A percentile compares a stretch with the other conserved stretches of the same genome.
These are phyloP conservation scores for Aspergillus ruber DNA, from an alignment of 2,329 filamentous ascomycete genomes.

Conservation along the genomic window DNA sequence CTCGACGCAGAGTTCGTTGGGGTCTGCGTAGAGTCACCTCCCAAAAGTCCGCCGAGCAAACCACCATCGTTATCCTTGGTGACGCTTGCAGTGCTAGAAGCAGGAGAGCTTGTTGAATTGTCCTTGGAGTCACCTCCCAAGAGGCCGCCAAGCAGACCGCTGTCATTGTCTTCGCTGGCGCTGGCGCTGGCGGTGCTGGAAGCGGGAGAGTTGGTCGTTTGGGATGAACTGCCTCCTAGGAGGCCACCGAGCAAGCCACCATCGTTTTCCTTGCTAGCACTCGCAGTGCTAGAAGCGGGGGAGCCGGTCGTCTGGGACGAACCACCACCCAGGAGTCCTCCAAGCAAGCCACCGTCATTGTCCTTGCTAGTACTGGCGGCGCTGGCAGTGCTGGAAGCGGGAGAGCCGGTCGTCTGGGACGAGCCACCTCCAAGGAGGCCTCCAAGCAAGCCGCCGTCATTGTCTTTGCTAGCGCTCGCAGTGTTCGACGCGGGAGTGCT, in stretches of 20 bases:
- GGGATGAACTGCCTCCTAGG: background rate
- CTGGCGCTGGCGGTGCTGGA: background rate
- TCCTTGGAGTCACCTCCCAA: background rate
- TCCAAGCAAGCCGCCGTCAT: background rate
- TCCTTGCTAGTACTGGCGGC: background rate
- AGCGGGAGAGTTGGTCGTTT: no score
- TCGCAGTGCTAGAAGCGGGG: background rate
- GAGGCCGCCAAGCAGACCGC: background rate
- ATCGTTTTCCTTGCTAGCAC: background rate
- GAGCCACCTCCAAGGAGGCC: background rate
- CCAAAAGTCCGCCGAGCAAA: background rate
- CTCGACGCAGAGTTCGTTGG: background rate
- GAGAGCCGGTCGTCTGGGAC: background rate
- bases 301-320: background rate
- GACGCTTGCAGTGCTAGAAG: background rate
- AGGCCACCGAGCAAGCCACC: background rate
- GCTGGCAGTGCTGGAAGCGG: background rate
- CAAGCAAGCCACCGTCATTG: background rate
- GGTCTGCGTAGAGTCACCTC: background rate
- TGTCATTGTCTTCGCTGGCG: background rate
- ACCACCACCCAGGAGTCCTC: background rate
- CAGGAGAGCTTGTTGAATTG: no score
- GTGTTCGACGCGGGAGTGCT: background rate
- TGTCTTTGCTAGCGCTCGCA: background rate
- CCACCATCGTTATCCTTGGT: background rate